Percentiles rank a stretch among this genome's conserved stretches.
These are phyloP conservation scores for Mortierella alpina DNA, from an alignment of 192 early-diverging fungal species.

Conservation along the genomic window DNA sequence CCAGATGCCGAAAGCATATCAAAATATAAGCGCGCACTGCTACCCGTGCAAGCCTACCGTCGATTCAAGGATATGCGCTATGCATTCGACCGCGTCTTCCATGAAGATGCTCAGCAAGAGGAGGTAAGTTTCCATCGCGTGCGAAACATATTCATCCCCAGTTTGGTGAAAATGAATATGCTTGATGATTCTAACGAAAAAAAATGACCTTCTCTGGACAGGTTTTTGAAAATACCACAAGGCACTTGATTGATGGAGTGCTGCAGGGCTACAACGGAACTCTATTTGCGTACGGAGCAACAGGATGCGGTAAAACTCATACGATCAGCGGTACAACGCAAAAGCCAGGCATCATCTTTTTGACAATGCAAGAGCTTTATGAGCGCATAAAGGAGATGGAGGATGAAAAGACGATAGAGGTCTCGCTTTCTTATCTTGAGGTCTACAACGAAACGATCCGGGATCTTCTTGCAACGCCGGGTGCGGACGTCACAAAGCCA, in stretches of 20 bases:
- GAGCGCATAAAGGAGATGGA: slow-evolving; percentile 70
- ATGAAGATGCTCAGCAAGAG: slow-evolving; percentile 73
- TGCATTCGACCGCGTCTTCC: slow-evolving; percentile 84
- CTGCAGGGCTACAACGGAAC: slow-evolving; percentile 88
- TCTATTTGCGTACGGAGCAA: slow-evolving; percentile 90
- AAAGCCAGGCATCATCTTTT: slow-evolving; percentile 90
- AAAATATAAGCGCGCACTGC: slow-evolving; percentile 48
- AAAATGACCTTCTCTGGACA: neutral
- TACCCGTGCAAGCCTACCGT: slow-evolving; percentile 70
- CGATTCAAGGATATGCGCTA: slow-evolving; percentile 77
- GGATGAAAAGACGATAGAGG: slow-evolving; percentile 78
- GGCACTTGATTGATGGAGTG: slow-evolving; percentile 73
- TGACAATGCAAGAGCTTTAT: slow-evolving; percentile 94
- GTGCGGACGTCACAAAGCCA: slow-evolving; percentile 50
- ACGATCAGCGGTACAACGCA: slow-evolving; percentile 71
- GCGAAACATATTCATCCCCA: neutral
- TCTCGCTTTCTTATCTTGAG: slow-evolving; percentile 88
- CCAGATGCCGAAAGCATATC: slow-evolving; percentile 62
- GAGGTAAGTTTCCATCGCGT: slow-evolving; percentile 67
- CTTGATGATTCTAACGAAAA: neutral
- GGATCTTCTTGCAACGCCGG: slow-evolving; percentile 73
- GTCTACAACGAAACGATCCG: slow-evolving; percentile 97
- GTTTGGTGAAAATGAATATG: neutral
- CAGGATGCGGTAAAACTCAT: slow-evolving; percentile 90
- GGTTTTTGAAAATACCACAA: slow-evolving; percentile 76